A percentile compares a stretch with the other conserved stretches of the same genome.
These are phyloP conservation scores for Nicotiana paniculata DNA, from an alignment of 257 asterid genomes.

Conservation along the genomic window DNA sequence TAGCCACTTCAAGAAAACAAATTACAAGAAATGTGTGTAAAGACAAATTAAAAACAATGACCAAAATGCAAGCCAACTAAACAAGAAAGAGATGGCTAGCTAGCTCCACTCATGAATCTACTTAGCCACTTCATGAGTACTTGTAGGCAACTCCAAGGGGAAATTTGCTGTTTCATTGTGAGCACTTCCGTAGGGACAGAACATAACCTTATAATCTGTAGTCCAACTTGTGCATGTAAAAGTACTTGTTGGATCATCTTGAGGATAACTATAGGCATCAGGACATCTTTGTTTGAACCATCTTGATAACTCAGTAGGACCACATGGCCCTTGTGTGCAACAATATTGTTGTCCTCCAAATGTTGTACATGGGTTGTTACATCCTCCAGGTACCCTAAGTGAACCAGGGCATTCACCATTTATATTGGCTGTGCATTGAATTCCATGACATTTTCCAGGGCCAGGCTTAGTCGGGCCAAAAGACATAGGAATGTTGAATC, in stretches of 20 bases:
- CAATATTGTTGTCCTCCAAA: conserved; percentile 29
- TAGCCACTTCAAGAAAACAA: not conserved
- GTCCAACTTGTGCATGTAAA: conserved; percentile 47
- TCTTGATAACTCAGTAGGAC: conserved; percentile 28
- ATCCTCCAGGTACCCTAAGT: conserved; percentile 34
- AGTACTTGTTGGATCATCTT: conserved; percentile 41
- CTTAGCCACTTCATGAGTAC: not conserved
- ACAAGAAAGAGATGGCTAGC: not conserved
- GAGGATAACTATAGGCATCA: conserved; percentile 42
- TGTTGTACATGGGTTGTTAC: conserved; percentile 46
- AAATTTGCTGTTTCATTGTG: not conserved
- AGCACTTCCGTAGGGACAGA: conserved; percentile 30
- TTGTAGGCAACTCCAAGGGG: not conserved
- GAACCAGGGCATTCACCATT: conserved; percentile 39
- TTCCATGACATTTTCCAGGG: conserved; percentile 23
- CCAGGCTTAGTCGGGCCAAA: conserved; percentile 33
- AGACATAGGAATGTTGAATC: conserved; percentile 60
- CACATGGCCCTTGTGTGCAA: conserved; percentile 29
- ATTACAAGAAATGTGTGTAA: not conserved
- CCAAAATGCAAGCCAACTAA: not conserved
- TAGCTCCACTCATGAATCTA: not conserved
- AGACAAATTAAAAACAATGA: not conserved
- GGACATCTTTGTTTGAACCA: conserved; percentile 47
- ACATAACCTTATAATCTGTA: conserved; percentile 37
- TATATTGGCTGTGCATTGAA: conserved; percentile 33